Evolutionary conservation across 768 basidiomycete genomes (phyloP).

Genomic region (Pleurotus ostreatus): DNA sequence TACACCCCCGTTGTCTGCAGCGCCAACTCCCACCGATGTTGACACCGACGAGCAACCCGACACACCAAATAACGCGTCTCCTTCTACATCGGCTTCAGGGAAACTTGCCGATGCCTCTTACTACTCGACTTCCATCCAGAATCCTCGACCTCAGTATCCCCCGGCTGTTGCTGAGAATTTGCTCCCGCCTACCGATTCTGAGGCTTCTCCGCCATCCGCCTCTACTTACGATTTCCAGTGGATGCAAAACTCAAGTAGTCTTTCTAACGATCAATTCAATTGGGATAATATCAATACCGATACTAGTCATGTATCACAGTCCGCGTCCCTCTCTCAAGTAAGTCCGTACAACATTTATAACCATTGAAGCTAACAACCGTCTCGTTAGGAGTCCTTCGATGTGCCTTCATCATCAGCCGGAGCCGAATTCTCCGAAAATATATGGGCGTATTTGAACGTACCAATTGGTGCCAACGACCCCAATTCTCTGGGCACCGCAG

Average conservation of each 20-base stretch:
- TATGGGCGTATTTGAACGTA: too few species aligned
- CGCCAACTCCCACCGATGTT: slow-evolving; percentile 39
- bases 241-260: not conserved
- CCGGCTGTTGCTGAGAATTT: not conserved
- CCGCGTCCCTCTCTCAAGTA: too few species aligned
- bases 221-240: not conserved
- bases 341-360: too few species aligned
- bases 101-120: not conserved
- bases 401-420: too few species aligned
- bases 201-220: not conserved
- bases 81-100: slow-evolving; percentile 8
- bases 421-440: not conserved
- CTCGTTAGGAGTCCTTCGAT: too few species aligned
- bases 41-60: slow-evolving; percentile 14
- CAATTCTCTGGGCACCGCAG: too few species aligned
- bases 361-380: too few species aligned
- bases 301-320: too few species aligned
- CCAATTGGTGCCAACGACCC: too few species aligned
- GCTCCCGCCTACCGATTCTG: not conserved
- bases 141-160: not conserved
- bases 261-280: too few species aligned
- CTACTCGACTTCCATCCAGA: not conserved
- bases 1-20: slow-evolving; percentile 51
- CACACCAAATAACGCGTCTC: slow-evolving; percentile 11
- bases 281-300: too few species aligned